Conservation (phyloP, 108 stramenopile genomes). For the Chaetoceros tenuissimus region DNA sequence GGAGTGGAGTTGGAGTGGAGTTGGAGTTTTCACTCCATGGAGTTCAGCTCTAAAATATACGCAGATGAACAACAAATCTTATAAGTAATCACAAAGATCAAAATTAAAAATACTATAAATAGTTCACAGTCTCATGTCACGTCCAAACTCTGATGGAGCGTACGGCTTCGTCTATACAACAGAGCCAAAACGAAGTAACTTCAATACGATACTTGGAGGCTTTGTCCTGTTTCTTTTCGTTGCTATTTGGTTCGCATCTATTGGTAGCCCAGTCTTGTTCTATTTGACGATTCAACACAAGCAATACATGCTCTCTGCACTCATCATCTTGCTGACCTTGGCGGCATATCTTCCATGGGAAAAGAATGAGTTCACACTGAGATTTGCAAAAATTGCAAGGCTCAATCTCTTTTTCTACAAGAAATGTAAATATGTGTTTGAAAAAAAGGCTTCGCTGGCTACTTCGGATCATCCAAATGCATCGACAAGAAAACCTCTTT, state of each 20-base stretch:
- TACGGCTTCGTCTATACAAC: no score
- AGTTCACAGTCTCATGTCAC: no score
- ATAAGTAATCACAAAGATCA: no score
- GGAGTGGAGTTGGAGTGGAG: no score
- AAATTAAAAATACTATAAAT: no score
- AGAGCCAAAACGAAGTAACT: no score
- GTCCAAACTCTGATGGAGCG: no score
- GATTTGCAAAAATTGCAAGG: conserved; percentile 10
- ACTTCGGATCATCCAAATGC: not conserved
- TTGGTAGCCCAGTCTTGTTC: conserved; percentile 16
- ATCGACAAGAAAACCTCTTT: conserved; percentile 12
- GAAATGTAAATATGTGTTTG: conserved; percentile 21
- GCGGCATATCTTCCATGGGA: conserved; percentile 45
- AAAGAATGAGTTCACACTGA: conserved; percentile 9
- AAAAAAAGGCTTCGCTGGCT: conserved; percentile 12
- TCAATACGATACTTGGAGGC: conserved; percentile 13
- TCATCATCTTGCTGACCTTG: conserved; percentile 20
- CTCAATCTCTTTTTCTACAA: conserved; percentile 22
- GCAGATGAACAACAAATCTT: no score
- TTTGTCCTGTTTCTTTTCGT: conserved; percentile 15
- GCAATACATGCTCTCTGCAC: conserved; percentile 3
- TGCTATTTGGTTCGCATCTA: conserved; percentile 18
- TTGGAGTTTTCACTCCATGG: no score
- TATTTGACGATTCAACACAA: conserved; percentile 6
- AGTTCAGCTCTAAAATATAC: no score